Evolutionary conservation across 2,329 filamentous ascomycete species (phyloP), one percentile per base, ranked within the genome.

Genomic region (Chaetomium sp.): DNA sequence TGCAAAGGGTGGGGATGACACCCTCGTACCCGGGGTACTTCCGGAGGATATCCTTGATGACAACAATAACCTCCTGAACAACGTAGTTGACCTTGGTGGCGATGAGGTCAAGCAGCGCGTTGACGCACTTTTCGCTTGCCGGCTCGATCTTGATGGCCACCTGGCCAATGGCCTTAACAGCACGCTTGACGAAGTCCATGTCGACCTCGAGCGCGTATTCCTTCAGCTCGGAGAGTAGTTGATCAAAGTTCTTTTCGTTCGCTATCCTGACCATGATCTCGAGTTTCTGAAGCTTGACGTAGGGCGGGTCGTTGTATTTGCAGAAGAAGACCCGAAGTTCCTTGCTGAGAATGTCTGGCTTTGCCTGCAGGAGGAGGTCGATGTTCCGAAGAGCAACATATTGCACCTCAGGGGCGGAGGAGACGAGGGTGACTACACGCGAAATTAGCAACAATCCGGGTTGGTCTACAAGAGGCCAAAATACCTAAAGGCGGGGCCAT

Each of bases 181-280:
- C 92, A 72, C 95, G 88, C 72, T 93, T 88, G 62, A 97, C 94
- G 76, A 98, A 98, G 77, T 99, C 95, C 93, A 99, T 98, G 73
- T 99, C 95, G 38, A 99, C 94, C 81, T 99, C 95, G 71, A 98
- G 83, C 8, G 95, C 95, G 73, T 99, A 99, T 77, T 99, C 95
- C 78, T 97, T 98, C 74, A 99, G 77, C 77, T 99, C 95, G 12
- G 93, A 91, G 19, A 99, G 82, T 29, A 99, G 83, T 75, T 98
- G 95, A 74, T 99, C 95, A 66, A 94, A 94, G 75, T 98, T 99
- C 75, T 90, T 90, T 71, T 97, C 93, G 79, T 97, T 98, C 67
- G 94, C 92, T 87, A 99, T 98, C 77, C 95, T 89, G 56, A 99
- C 94, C 95, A 99, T 98, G 68, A 98, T 98, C 76, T 99, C 95